Percentiles rank a stretch among this genome's conserved stretches.
Evolutionary conservation across 345 rosid genomes (phyloP).

Genomic region (Microthlaspi erraticum): DNA sequence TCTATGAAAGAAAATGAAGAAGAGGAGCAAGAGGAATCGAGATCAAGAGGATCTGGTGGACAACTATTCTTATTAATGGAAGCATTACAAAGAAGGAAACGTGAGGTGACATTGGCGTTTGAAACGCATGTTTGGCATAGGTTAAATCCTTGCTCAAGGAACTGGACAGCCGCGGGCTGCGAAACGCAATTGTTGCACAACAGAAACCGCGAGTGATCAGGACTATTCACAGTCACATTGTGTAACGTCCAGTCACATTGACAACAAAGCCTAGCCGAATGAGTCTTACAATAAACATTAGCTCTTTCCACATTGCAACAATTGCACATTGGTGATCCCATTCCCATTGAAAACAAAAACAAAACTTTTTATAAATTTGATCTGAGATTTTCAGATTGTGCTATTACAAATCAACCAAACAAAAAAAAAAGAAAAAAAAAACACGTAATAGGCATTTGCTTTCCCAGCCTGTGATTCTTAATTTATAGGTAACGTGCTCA

Average conservation of each 20-base stretch:
- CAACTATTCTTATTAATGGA: background rate
- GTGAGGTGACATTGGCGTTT: background rate
- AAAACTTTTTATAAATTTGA: background rate
- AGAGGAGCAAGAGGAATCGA: conserved; percentile 21
- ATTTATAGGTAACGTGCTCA: conserved; percentile 19
- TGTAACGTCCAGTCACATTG: conserved; percentile 24
- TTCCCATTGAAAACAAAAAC: conserved; percentile 6
- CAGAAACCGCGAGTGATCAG: conserved; percentile 8
- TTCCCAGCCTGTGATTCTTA: conserved; percentile 7
- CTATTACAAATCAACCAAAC: background rate
- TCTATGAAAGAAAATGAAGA: conserved; percentile 17
- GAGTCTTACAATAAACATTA: background rate
- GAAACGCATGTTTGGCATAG: conserved; percentile 27
- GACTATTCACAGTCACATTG: background rate
- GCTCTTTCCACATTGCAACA: background rate
- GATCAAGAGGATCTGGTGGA: conserved; percentile 15
- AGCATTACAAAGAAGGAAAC: background rate
- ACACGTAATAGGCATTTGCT: background rate
- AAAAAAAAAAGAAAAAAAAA: background rate
- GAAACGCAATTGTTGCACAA: conserved; percentile 21
- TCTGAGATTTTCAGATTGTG: background rate
- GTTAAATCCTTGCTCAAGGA: conserved; percentile 4
- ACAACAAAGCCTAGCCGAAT: conserved; percentile 25
- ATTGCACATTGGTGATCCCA: conserved; percentile 26
- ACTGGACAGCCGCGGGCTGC: conserved; percentile 11